These are phyloP conservation scores for Neodidymelliopsis sp. DNA, from an alignment of 2,329 filamentous ascomycete species.

Conservation along the genomic window DNA sequence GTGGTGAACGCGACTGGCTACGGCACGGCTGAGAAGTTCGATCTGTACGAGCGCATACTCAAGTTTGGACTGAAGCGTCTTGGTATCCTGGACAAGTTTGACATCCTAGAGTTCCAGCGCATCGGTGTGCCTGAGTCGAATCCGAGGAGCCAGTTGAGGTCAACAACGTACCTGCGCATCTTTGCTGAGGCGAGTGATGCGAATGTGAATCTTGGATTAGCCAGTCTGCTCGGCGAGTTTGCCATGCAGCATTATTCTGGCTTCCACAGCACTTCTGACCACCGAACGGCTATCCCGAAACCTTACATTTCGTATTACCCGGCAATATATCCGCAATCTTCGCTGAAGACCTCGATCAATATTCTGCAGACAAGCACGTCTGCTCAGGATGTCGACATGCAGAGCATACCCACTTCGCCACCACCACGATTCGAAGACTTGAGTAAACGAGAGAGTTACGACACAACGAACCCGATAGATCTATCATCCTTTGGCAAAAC, in stretches of 20 bases:
- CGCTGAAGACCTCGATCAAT: conserved; percentile 40
- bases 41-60: conserved; percentile 59
- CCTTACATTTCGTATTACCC: conserved; percentile 46
- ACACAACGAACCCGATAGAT: conserved; percentile 43
- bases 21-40: conserved; percentile 58
- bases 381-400: background rate
- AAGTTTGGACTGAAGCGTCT: conserved; percentile 52
- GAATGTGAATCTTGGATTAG: conserved; percentile 32
- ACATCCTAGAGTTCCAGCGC: conserved; percentile 63
- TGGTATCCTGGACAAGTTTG: conserved; percentile 51
- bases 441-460: conserved; percentile 34
- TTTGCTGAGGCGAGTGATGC: conserved; percentile 39
- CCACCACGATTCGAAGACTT: conserved; percentile 26
- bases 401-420: conserved; percentile 23
- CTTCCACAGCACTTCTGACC: conserved; percentile 41
- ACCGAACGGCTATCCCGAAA: conserved; percentile 39
- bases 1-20: conserved; percentile 51
- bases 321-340: conserved; percentile 36
- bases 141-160: conserved; percentile 38
- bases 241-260: conserved; percentile 44
- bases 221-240: conserved; percentile 32
- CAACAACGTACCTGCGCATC: conserved; percentile 44
- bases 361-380: conserved; percentile 38
- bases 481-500: conserved; percentile 34
- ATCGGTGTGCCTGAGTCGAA: conserved; percentile 38